Conservation (phyloP, 1,139 yeast species). For the Kodamaea ohmeri region DNA sequence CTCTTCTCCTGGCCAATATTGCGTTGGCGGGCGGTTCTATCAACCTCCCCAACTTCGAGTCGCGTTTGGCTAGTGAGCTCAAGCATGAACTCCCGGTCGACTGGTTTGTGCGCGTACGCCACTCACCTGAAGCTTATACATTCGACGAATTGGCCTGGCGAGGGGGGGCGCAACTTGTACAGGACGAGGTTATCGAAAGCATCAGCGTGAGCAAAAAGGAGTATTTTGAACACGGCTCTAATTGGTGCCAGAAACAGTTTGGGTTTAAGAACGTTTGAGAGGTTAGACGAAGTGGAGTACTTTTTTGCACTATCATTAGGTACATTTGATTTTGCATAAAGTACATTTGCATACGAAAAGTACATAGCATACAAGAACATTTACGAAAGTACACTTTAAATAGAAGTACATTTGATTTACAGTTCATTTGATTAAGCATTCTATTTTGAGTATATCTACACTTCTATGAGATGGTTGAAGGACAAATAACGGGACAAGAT, state of each 20-base stretch:
- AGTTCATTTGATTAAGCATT: background rate
- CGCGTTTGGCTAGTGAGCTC: constrained; percentile 58
- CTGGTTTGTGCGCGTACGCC: constrained; percentile 55
- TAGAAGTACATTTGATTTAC: background rate
- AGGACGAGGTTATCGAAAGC: constrained; percentile 49
- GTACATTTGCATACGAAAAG: no score
- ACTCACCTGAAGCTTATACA: constrained; percentile 13
- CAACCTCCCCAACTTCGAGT: constrained; percentile 62
- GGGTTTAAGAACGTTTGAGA: constrained; percentile 47
- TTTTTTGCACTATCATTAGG: no score
- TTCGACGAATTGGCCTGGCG: constrained; percentile 37
- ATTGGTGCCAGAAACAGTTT: constrained; percentile 74
- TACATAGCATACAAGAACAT: no score
- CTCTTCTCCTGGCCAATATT: constrained; percentile 77
- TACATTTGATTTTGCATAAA: no score
- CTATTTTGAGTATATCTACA: background rate
- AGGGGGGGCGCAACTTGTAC: constrained; percentile 50
- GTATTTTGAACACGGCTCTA: constrained; percentile 82
- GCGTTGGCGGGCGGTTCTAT: constrained; percentile 82
- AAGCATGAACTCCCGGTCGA: constrained; percentile 66
- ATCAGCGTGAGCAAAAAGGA: constrained; percentile 72
- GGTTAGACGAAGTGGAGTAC: background rate
- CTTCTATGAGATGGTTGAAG: constrained; percentile 59
- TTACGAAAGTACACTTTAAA: background rate
- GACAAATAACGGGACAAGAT: constrained; percentile 70